A percentile compares a stretch with the other conserved stretches of the same genome.
phyloP scores from a whole-genome alignment of 2,329 filamentous ascomycete genomes.

The Helotiales sp. region DNA sequence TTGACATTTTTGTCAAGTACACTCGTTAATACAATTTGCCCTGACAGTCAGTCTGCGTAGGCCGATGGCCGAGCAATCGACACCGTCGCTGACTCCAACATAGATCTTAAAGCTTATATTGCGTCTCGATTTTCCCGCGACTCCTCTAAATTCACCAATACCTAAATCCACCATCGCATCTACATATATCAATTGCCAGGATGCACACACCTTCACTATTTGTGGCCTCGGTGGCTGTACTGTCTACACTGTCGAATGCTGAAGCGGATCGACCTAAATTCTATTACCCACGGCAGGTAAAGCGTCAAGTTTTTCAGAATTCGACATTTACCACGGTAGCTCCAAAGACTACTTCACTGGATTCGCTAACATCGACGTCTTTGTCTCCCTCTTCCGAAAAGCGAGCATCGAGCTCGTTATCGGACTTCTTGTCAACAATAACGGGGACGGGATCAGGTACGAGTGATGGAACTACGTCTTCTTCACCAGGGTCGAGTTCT shows the following conservation, averaged over 20 bases:
- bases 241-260: conserved; percentile 46
- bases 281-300: conserved; percentile 59
- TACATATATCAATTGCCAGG: conserved; percentile 34
- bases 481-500: conserved; percentile 7
- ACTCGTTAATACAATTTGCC: conserved; percentile 50
- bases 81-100: conserved; percentile 21
- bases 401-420: conserved; percentile 9
- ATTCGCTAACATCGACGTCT: conserved; percentile 11
- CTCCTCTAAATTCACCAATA: conserved; percentile 1
- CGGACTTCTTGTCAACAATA: conserved; percentile 22
- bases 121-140: conserved; percentile 12
- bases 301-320: conserved; percentile 44
- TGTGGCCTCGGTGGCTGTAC: conserved; percentile 50
- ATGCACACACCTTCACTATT: conserved; percentile 53
- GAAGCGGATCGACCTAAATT: conserved; percentile 50
- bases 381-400: conserved; percentile 11
- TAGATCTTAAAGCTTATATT: conserved; percentile 26
- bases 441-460: conserved; percentile 9
- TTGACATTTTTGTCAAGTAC: conserved; percentile 60
- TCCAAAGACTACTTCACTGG: conserved; percentile 15
- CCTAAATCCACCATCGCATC: conserved; percentile 12
- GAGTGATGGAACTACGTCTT: background rate
- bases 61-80: conserved; percentile 2
- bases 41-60: conserved; percentile 52
- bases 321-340: conserved; percentile 22